Percentiles rank a stretch among this genome's conserved stretches.
phyloP scores from a whole-genome alignment of 2,329 filamentous ascomycete genomes.

The Rutstroemia sydowiana region DNA sequence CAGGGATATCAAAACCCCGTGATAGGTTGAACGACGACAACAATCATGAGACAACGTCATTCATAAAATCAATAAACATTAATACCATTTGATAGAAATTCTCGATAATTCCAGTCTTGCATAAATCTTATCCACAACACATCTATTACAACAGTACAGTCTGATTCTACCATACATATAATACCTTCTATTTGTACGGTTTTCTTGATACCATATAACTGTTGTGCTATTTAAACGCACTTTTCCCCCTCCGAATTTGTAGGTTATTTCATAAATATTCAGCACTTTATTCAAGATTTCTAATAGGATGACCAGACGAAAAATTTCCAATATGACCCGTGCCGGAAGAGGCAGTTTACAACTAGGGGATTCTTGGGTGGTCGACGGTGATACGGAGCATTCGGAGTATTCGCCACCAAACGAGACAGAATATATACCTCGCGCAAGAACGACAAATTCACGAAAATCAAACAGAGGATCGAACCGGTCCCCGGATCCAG shows the following conservation, averaged over 20 bases:
- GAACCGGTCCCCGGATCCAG: constrained; percentile 27
- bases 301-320: not conserved
- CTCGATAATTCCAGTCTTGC: not conserved
- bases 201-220: not conserved
- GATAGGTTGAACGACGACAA: constrained; percentile 8
- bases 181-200: not conserved
- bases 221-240: too few species aligned
- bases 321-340: constrained; percentile 13
- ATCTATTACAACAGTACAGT: too few species aligned
- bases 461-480: constrained; percentile 16
- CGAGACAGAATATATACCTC: constrained; percentile 13
- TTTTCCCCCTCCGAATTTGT: too few species aligned
- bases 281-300: not conserved
- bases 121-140: not conserved
- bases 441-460: constrained; percentile 12
- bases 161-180: not conserved
- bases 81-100: not conserved
- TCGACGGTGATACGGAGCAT: constrained; percentile 23
- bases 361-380: constrained; percentile 30
- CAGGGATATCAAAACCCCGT: not conserved
- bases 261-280: not conserved
- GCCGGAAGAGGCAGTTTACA: constrained; percentile 16
- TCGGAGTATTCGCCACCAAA: constrained; percentile 18
- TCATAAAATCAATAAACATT: constrained; percentile 2
- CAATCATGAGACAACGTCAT: constrained; percentile 23